These are phyloP conservation scores for Schizosaccharomyces japonicus DNA, from an alignment of 805 yeast genomes.

Conservation along the genomic window DNA sequence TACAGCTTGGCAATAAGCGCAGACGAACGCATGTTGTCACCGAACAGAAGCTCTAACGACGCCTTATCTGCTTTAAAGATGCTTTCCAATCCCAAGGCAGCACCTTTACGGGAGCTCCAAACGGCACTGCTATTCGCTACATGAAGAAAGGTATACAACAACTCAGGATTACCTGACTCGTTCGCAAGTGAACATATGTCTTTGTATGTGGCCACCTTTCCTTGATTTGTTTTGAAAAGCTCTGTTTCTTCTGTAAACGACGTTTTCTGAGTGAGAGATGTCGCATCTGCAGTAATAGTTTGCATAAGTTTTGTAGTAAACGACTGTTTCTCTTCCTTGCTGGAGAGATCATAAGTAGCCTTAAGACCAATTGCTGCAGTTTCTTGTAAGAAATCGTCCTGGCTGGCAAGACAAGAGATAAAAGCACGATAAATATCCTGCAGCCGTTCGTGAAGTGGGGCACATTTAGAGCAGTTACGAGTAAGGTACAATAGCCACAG, in stretches of 20 bases:
- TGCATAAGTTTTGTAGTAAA: slow-evolving; percentile 47
- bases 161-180: slow-evolving; percentile 85
- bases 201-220: slow-evolving; percentile 66
- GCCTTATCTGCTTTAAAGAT: slow-evolving; percentile 53
- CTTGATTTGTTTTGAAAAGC: slow-evolving; percentile 25
- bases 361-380: slow-evolving; percentile 76
- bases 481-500: slow-evolving; percentile 65
- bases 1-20: slow-evolving; percentile 59
- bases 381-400: slow-evolving; percentile 77
- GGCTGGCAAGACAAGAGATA: slow-evolving; percentile 52
- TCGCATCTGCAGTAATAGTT: slow-evolving; percentile 47
- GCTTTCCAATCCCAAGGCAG: slow-evolving; percentile 79
- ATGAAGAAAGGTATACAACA: slow-evolving; percentile 85
- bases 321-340: slow-evolving; percentile 37
- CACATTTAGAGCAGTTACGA: slow-evolving; percentile 40
- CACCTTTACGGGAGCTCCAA: slow-evolving; percentile 84
- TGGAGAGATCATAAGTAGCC: slow-evolving; percentile 58
- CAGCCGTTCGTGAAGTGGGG: slow-evolving; percentile 21
- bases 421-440: slow-evolving; percentile 49
- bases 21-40: slow-evolving; percentile 30
- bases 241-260: slow-evolving; percentile 16
- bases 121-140: slow-evolving; percentile 64
- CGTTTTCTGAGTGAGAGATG: neutral
- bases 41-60: slow-evolving; percentile 33
- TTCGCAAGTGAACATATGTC: slow-evolving; percentile 55